Base-by-base conservation (phyloP, 129 eudicot genomes). In the Centrapalus pauciflorus region DNA sequence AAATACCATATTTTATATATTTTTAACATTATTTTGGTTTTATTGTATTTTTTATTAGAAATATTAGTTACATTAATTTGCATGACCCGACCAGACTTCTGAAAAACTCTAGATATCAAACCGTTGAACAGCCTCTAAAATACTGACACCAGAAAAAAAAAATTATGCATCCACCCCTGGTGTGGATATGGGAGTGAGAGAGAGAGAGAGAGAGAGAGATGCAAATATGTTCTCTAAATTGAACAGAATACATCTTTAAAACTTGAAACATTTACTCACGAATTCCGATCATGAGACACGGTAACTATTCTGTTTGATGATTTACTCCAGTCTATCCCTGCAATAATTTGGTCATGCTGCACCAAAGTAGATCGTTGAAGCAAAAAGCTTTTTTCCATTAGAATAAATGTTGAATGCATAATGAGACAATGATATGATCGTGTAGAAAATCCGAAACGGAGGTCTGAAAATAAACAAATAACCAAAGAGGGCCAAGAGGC, bases 271-370 rank as follows among this genome's bases (percentile, higher is more conserved):
- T 52, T 66, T 71, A 86, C 96, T 93, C 77, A 93, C 99, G 99
- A 89, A 80, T 93, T 93, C 64, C 99, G 83, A 69, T 93, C 99
- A 84, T 93, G 99, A 72, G 99, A 88, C 21, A 93, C 99, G 13
- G 96, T 88, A 35, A 93, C 99, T 58, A 93, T 88, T 80, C 82
- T 77, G 95, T 93, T 86, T 38, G 95, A 83, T 33, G 83, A 77
- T 70, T 56, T 71, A 78, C 99, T 80, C 99, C 99, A 93, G 68
- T 93, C 99, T 55, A 93, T 76, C 55, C 95, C 99, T 16, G 95
- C 88, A 64, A 93, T 86, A 69, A 93, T 82, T 80, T 93, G 99
- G 75, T 93, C 99, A 70, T 93, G 99, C 99, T 93, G 92, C 72
- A 61, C 45, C 71, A 77, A 51, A 30, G 56, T 62, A 51, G 27